A percentile compares a stretch with the other conserved stretches of the same genome.
Evolutionary conservation across 2,329 filamentous ascomycete species (phyloP).

Genomic region (Whalleya microplaca): DNA sequence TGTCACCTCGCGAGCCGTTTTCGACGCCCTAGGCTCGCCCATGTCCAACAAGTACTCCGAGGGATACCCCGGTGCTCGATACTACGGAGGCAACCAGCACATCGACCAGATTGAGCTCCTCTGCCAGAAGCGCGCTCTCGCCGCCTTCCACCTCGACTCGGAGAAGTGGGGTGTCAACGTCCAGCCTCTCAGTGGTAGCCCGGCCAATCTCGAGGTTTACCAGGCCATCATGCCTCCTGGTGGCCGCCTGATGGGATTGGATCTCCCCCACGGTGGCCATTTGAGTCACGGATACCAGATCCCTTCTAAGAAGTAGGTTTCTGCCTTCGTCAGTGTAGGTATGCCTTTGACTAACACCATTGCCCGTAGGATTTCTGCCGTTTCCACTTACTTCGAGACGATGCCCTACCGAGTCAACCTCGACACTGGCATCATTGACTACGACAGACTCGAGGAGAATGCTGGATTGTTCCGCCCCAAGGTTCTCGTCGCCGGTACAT

Average conservation of each 20-base stretch:
- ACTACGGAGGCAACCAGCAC: conserved; percentile 99
- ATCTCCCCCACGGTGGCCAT: conserved; percentile 92
- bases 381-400: conserved; percentile 99
- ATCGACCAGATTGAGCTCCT: conserved; percentile 95
- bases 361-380: conserved; percentile 73
- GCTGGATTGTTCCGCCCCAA: conserved; percentile 93
- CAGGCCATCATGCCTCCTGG: conserved; percentile 96
- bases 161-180: conserved; percentile 99
- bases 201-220: conserved; percentile 97
- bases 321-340: conserved; percentile 20
- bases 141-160: conserved; percentile 84
- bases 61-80: conserved; percentile 95
- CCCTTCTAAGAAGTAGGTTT: conserved; percentile 72
- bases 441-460: conserved; percentile 88
- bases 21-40: conserved; percentile 91
- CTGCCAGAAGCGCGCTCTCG: conserved; percentile 91
- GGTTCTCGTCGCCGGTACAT: conserved; percentile 93
- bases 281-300: conserved; percentile 98
- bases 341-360: conserved; percentile 41
- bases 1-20: conserved; percentile 97
- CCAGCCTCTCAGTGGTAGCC: conserved; percentile 88
- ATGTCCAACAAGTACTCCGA: conserved; percentile 99
- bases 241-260: conserved; percentile 94
- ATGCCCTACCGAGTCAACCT: conserved; percentile 92
- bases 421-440: conserved; percentile 95